Evolutionary conservation across 768 basidiomycete genomes (phyloP).

Genomic region (Lactarius evosmus): DNA sequence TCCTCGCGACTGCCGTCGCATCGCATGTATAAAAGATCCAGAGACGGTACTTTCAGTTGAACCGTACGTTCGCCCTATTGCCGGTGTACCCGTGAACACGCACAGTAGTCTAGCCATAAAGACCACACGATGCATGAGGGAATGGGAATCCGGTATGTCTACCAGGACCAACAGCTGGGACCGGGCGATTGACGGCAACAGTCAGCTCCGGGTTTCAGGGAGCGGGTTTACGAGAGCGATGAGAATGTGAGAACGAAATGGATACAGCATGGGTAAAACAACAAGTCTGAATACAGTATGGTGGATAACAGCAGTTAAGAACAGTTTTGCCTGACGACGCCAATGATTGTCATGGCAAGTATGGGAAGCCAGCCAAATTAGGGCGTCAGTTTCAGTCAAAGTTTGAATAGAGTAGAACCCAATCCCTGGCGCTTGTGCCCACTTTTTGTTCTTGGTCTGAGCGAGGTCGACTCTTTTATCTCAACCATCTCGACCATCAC

Average conservation of each 20-base stretch:
- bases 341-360: not conserved
- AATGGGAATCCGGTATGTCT: too few relatives aligned
- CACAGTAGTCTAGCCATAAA: too few relatives aligned
- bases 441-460: conserved; percentile 19
- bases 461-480: conserved; percentile 15
- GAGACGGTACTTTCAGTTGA: too few relatives aligned
- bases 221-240: not conserved
- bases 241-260: not conserved
- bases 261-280: not conserved
- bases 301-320: not conserved
- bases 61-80: too few relatives aligned
- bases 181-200: not conserved
- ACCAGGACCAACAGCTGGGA: not conserved
- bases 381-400: not conserved
- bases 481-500: conserved; percentile 23
- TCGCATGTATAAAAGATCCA: too few relatives aligned
- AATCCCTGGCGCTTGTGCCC: conserved; percentile 3
- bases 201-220: not conserved
- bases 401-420: not conserved
- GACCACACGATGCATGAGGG: not conserved
- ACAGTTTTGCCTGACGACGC: not conserved
- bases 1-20: too few relatives aligned
- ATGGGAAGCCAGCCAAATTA: conserved; percentile 3
- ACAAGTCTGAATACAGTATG: not conserved
- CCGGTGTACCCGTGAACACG: too few relatives aligned